Evolutionary conservation across 2,329 filamentous ascomycete species (phyloP).

Genomic region (Trematosphaeria pertusa): DNA sequence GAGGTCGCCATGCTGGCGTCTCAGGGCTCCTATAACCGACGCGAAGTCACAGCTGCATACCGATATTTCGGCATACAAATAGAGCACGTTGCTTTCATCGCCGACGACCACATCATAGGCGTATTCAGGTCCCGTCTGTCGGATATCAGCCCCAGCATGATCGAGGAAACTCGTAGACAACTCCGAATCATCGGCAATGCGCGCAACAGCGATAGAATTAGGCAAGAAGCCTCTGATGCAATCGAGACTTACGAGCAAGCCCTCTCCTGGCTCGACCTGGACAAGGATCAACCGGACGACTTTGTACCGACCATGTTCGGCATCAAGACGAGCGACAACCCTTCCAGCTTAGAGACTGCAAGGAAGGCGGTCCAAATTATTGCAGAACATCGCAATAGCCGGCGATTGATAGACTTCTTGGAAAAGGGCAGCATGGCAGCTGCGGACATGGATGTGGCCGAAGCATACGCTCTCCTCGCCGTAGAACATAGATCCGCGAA

Average conservation of each 20-base stretch:
- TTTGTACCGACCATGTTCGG: slow-evolving; percentile 64
- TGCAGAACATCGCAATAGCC: slow-evolving; percentile 64
- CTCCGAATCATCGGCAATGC: slow-evolving; percentile 67
- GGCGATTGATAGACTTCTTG: slow-evolving; percentile 60
- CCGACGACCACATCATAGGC: slow-evolving; percentile 68
- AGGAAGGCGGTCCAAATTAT: slow-evolving; percentile 65
- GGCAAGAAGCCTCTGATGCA: slow-evolving; percentile 63
- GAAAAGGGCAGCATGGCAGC: slow-evolving; percentile 58
- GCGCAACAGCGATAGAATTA: slow-evolving; percentile 64
- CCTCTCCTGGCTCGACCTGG: slow-evolving; percentile 65
- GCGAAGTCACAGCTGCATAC: slow-evolving; percentile 66
- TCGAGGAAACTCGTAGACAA: slow-evolving; percentile 63
- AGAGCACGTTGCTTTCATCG: slow-evolving; percentile 47
- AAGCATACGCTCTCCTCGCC: slow-evolving; percentile 49
- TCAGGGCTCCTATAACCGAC: slow-evolving; percentile 62
- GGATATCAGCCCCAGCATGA: slow-evolving; percentile 60
- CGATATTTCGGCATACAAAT: slow-evolving; percentile 63
- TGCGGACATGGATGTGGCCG: slow-evolving; percentile 60
- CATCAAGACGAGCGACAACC: slow-evolving; percentile 62
- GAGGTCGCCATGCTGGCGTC: slow-evolving; percentile 66
- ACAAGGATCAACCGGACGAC: slow-evolving; percentile 58
- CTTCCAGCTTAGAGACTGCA: slow-evolving; percentile 57
- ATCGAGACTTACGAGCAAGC: slow-evolving; percentile 70
- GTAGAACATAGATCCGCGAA: slow-evolving; percentile 60
- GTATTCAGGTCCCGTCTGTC: slow-evolving; percentile 65